Conservation (phyloP, 2,329 filamentous ascomycete genomes). For the Trichoderma gracile region DNA sequence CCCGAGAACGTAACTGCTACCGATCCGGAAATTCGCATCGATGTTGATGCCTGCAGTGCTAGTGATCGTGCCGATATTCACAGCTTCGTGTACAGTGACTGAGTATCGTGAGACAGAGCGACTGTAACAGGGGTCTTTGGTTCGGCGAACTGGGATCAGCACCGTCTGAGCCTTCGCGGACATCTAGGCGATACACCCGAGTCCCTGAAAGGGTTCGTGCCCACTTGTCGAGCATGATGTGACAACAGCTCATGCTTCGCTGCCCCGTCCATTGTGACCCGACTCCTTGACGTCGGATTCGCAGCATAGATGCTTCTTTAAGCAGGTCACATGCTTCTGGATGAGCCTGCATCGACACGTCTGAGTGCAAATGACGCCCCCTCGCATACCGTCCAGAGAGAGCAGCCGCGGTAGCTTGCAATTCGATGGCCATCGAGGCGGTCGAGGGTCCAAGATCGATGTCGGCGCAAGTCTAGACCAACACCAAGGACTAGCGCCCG, state of each 20-base stretch:
- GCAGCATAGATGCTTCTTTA: background rate
- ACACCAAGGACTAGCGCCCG: slow-evolving; percentile 17
- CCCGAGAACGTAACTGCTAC: background rate
- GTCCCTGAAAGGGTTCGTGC: slow-evolving; percentile 7
- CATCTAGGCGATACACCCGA: background rate
- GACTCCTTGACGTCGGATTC: background rate
- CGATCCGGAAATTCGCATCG: background rate
- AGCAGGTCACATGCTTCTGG: slow-evolving; percentile 16
- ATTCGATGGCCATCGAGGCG: slow-evolving; percentile 1
- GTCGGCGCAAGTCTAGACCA: slow-evolving; percentile 20
- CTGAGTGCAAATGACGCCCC: slow-evolving; percentile 8
- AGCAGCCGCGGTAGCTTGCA: slow-evolving; percentile 1
- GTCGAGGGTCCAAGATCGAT: slow-evolving; percentile 9
- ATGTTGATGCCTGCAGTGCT: background rate
- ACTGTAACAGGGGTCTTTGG: too few relatives aligned
- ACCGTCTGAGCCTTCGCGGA: background rate
- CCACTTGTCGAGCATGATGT: slow-evolving; percentile 18
- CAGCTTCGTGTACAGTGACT: slow-evolving; percentile 1
- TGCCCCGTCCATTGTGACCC: background rate
- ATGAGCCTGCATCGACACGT: slow-evolving; percentile 7
- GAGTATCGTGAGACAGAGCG: background rate
- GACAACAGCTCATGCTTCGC: background rate
- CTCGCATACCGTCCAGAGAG: slow-evolving; percentile 7
- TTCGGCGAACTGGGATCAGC: background rate
- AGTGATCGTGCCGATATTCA: background rate